These are phyloP conservation scores for Secale cereale DNA, from an alignment of 176 grass and related monocot genomes.

Conservation along the genomic window DNA sequence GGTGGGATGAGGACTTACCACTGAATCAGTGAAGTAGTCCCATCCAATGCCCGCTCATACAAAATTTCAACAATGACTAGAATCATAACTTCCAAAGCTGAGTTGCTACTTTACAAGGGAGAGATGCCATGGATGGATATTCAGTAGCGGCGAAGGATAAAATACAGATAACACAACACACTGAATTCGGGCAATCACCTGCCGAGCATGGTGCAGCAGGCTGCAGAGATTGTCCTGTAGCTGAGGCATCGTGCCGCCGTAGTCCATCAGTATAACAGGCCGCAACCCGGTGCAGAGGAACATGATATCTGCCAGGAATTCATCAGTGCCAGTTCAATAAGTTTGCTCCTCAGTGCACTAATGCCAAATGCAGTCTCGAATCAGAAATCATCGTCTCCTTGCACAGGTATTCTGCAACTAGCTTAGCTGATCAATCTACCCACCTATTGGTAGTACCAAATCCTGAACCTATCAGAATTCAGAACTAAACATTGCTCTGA, in stretches of 20 bases:
- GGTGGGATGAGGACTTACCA: neutral
- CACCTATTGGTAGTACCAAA: neutral
- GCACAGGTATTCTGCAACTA: neutral
- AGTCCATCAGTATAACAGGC: constrained; percentile 56
- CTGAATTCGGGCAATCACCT: constrained; percentile 14
- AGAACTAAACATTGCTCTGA: neutral
- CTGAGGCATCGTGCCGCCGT: constrained; percentile 63
- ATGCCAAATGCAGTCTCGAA: neutral
- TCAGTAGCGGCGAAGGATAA: neutral
- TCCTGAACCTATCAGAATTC: neutral
- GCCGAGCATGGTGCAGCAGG: constrained; percentile 38
- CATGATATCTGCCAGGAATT: constrained; percentile 39
- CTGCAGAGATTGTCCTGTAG: constrained; percentile 55
- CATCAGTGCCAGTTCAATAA: neutral
- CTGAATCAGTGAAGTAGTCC: neutral
- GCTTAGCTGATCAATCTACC: neutral
- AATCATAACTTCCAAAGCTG: neutral
- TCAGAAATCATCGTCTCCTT: neutral
- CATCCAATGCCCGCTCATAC: neutral
- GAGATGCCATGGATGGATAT: neutral
- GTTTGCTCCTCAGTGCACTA: neutral
- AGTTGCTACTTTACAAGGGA: neutral
- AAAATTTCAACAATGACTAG: neutral
- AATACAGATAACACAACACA: neutral
- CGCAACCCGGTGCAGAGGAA: constrained; percentile 59